Percentiles rank a stretch among this genome's conserved stretches.
phyloP scores from a whole-genome alignment of 257 asterid species.

The Agastache rugosa region DNA sequence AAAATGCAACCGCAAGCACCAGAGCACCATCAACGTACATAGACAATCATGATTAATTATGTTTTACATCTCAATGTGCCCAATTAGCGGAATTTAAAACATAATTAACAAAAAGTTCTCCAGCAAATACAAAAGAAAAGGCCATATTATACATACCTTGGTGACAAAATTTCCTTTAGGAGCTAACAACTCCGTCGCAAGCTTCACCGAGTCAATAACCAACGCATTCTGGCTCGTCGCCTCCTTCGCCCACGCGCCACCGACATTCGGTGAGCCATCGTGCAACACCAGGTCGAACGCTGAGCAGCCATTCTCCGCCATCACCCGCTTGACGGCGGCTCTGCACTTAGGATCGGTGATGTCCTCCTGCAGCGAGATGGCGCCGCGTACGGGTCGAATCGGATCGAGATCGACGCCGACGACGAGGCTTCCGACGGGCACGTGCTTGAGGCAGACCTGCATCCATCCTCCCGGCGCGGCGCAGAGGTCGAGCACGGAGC shows the following conservation, averaged over 20 bases:
- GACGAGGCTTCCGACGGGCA: slow-evolving; percentile 83
- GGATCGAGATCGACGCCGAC: slow-evolving; percentile 90
- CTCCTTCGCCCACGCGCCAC: slow-evolving; percentile 97
- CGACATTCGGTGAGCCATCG: slow-evolving; percentile 93
- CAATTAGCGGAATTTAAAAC: not conserved
- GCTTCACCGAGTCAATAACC: slow-evolving; percentile 91
- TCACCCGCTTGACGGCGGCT: slow-evolving; percentile 60
- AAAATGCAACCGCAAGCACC: slow-evolving; percentile 1
- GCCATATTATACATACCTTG: slow-evolving; percentile 51
- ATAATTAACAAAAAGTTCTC: not conserved
- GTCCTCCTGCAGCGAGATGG: slow-evolving; percentile 76
- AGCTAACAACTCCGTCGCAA: slow-evolving; percentile 77
- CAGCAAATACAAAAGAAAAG: slow-evolving; percentile 1
- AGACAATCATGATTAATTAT: not conserved
- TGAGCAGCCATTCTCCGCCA: slow-evolving; percentile 74
- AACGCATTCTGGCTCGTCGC: slow-evolving; percentile 88
- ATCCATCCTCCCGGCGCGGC: slow-evolving; percentile 99
- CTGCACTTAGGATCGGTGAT: slow-evolving; percentile 74
- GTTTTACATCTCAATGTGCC: not conserved
- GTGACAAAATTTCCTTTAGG: slow-evolving; percentile 89
- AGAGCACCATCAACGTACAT: not conserved
- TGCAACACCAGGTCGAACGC: slow-evolving; percentile 88
- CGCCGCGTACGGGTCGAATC: slow-evolving; percentile 84
- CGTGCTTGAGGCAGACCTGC: slow-evolving; percentile 82
- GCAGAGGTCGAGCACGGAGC: slow-evolving; percentile 90